Percentiles rank a stretch among this genome's conserved stretches.
Evolutionary conservation across 2,329 filamentous ascomycete species (phyloP).

Genomic region (Botrytis fabae): DNA sequence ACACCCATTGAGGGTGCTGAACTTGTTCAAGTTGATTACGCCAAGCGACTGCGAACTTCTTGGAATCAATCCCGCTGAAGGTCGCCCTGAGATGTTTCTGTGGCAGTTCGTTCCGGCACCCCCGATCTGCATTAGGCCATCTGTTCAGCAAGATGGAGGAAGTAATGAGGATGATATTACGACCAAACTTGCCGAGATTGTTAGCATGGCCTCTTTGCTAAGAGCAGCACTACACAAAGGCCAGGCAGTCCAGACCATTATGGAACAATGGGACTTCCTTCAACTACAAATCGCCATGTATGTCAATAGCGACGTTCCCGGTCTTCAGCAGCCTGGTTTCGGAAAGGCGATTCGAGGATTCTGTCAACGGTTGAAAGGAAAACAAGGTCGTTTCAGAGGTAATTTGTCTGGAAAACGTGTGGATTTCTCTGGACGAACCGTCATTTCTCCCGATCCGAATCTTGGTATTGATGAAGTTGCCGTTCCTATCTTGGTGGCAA

Average conservation of each 20-base stretch:
- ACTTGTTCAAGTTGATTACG: slow-evolving; percentile 86
- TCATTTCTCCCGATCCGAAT: slow-evolving; percentile 97
- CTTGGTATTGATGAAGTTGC: slow-evolving; percentile 91
- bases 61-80: slow-evolving; percentile 82
- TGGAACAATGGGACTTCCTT: slow-evolving; percentile 98
- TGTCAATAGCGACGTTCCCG: slow-evolving; percentile 94
- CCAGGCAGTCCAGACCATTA: slow-evolving; percentile 81
- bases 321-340: slow-evolving; percentile 82
- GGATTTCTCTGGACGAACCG: slow-evolving; percentile 94
- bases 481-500: slow-evolving; percentile 87
- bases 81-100: slow-evolving; percentile 92
- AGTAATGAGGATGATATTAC: slow-evolving; percentile 97
- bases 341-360: slow-evolving; percentile 91
- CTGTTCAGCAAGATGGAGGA: slow-evolving; percentile 87
- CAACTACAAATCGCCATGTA: slow-evolving; percentile 96
- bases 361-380: slow-evolving; percentile 93
- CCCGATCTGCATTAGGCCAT: slow-evolving; percentile 90
- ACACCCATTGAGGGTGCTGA: slow-evolving; percentile 83
- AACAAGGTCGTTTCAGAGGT: slow-evolving; percentile 94
- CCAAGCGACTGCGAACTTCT: slow-evolving; percentile 86
- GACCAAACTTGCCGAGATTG: slow-evolving; percentile 94
- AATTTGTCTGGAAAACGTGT: slow-evolving; percentile 98
- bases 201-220: slow-evolving; percentile 87
- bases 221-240: slow-evolving; percentile 80
- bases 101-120: slow-evolving; percentile 96